Percentiles rank a stretch among this genome's conserved stretches.
phyloP scores from a whole-genome alignment of 2,329 filamentous ascomycete species.

The Cytospora piceicola region DNA sequence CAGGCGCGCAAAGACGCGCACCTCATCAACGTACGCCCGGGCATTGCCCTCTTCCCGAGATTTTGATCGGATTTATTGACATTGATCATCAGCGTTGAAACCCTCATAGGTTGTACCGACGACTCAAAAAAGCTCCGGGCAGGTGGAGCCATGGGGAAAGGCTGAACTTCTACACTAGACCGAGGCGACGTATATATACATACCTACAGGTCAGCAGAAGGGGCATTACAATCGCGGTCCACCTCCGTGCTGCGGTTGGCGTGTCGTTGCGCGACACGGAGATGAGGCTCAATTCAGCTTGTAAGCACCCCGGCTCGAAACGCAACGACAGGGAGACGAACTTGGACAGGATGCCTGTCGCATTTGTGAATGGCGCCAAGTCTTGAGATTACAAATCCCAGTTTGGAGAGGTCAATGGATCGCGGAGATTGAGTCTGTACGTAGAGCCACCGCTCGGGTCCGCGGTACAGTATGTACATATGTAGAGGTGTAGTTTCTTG shows the following conservation, averaged over 20 bases:
- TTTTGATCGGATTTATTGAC: slow-evolving; percentile 4
- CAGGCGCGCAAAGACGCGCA: slow-evolving; percentile 2
- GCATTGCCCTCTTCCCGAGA: not conserved
- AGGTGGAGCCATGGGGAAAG: slow-evolving; percentile 3
- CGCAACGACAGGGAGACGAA: not conserved
- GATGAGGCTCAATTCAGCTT: not conserved
- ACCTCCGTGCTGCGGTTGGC: not conserved
- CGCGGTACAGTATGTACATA: not conserved
- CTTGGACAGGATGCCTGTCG: not conserved
- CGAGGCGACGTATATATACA: not conserved
- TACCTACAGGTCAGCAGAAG: not conserved
- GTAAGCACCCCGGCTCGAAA: not conserved
- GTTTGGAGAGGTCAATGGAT: slow-evolving; percentile 2
- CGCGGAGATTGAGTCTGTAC: not conserved
- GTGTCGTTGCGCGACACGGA: not conserved
- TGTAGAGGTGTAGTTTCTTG: not conserved
- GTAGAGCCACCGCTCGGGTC: not conserved
- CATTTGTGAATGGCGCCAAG: not conserved
- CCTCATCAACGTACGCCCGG: too few species aligned
- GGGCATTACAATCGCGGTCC: not conserved
- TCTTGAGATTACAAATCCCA: not conserved
- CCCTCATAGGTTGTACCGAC: slow-evolving; percentile 3
- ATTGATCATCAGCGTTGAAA: not conserved
- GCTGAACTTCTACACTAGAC: slow-evolving; percentile 13
- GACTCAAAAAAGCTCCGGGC: slow-evolving; percentile 10